Evolutionary conservation across 2,329 filamentous ascomycete genomes (phyloP).

Genomic region (Trichoderma koningiopsis): DNA sequence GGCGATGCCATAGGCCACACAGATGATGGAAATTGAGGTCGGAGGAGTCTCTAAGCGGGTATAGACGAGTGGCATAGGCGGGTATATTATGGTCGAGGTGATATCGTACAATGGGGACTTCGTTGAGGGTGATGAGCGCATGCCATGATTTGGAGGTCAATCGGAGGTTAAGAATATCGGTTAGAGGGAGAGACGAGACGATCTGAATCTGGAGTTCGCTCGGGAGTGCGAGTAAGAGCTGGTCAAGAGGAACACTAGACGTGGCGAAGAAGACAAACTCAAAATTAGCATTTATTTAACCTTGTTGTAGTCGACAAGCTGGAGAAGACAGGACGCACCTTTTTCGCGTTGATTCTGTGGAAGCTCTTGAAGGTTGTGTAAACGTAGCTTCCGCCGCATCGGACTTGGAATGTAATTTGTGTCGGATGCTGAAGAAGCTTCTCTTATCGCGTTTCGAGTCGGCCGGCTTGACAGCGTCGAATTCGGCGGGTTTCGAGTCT

Average conservation of each 20-base stretch:
- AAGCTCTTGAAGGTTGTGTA: slow-evolving; percentile 29
- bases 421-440: slow-evolving; percentile 46
- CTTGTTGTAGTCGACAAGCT: background rate
- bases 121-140: slow-evolving; percentile 60
- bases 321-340: slow-evolving; percentile 34
- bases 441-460: slow-evolving; percentile 47
- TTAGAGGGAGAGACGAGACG: slow-evolving; percentile 60
- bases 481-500: slow-evolving; percentile 41
- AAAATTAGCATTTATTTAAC: slow-evolving; percentile 29
- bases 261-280: background rate
- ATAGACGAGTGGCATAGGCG: slow-evolving; percentile 61
- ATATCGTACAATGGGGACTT: slow-evolving; percentile 62
- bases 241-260: slow-evolving; percentile 52
- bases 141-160: slow-evolving; percentile 62
- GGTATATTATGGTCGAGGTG: slow-evolving; percentile 63
- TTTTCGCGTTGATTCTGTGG: slow-evolving; percentile 37
- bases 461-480: slow-evolving; percentile 35
- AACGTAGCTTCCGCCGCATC: slow-evolving; percentile 28
- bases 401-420: slow-evolving; percentile 43
- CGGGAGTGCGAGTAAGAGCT: slow-evolving; percentile 60
- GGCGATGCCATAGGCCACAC: slow-evolving; percentile 65
- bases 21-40: slow-evolving; percentile 61
- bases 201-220: slow-evolving; percentile 66
- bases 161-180: slow-evolving; percentile 62
- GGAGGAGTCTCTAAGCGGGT: slow-evolving; percentile 52